Evolutionary conservation across 176 grass and related monocot genomes (phyloP).

Genomic region (Carex parvula): DNA sequence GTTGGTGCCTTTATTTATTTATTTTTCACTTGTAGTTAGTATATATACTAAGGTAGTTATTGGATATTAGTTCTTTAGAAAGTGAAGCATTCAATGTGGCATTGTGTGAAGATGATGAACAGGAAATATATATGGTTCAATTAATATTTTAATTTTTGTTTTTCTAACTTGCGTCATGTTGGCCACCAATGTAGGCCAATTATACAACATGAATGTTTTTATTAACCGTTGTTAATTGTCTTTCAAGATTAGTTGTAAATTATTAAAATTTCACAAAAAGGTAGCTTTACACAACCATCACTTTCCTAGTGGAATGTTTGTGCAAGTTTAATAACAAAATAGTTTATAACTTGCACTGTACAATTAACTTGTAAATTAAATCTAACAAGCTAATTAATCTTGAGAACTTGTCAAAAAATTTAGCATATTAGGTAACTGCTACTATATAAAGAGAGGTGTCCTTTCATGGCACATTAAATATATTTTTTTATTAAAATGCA

Average conservation of each 20-base stretch:
- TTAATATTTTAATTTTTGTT: not conserved
- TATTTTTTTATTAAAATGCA: not conserved
- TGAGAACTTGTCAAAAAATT: not conserved
- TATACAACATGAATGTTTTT: not conserved
- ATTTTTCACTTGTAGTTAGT: not conserved
- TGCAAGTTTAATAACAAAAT: not conserved
- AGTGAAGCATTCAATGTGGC: conserved; percentile 18
- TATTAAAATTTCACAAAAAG: not conserved
- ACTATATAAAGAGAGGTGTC: not conserved
- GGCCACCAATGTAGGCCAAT: not conserved
- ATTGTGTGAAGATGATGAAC: not conserved
- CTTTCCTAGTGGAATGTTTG: conserved; percentile 13
- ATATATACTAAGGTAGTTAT: not conserved
- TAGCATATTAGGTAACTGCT: not conserved
- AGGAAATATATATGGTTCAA: not conserved
- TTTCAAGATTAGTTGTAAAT: not conserved
- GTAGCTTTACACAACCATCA: conserved; percentile 5
- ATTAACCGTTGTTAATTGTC: not conserved
- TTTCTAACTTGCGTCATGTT: conserved; percentile 8
- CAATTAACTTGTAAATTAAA: not conserved
- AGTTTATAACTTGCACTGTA: not conserved
- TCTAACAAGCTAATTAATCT: not conserved
- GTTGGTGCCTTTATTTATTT: not conserved
- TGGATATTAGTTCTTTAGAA: conserved; percentile 16
- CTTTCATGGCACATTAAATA: not conserved